Base-by-base conservation (phyloP, 169 alveolate genomes). In the Fabrea salina region DNA sequence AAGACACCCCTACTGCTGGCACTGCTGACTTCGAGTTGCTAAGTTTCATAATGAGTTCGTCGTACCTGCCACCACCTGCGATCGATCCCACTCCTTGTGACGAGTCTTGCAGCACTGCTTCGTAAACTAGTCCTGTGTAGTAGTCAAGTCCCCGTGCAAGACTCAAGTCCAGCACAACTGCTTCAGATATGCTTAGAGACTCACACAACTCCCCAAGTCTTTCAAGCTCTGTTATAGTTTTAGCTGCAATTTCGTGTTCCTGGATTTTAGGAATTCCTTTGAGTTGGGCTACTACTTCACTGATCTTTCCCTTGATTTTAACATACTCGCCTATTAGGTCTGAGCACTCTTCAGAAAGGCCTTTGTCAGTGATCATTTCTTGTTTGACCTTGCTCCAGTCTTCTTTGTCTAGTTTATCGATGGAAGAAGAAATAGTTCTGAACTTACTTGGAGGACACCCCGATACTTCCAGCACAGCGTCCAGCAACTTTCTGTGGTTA, bases 41-140 rank as follows among this genome's bases (percentile, higher is more conserved):
- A 75, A 96, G 94, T 93, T 93, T 94, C 27, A 98, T 97, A 33
- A 97, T 95, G 37, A 97, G 89, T 27, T 89, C 93, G 79, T 97
- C 99, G 79, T 97, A 97, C 71, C 99, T 84, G 8, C 99, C 99
- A 13, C 99, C 99, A 7, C 98, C 99, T n/a, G 98, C 99, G 16
- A 97, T 95, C 27, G 99, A 96, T 3, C 99, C 99, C 32, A 97
- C 94, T 40, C 87, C 89, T 22, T 84, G 75, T 27, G 86, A 89
- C 13, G 70, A 74, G 13, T 92, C 94, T 11, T 91, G 82, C 16
- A 97, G 84, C 35, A 97, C 98, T 11, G 98, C 98, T 79, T 97
- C 99, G 61, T 93, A 97, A 44, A 97, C 97, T 5, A 97, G 89
- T 0, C 99, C 99, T 13, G 99, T 97, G 84, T 97, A 97, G 90